Base-by-base conservation (phyloP, 768 basidiomycete species). In the Sporobolomyces roseus region DNA sequence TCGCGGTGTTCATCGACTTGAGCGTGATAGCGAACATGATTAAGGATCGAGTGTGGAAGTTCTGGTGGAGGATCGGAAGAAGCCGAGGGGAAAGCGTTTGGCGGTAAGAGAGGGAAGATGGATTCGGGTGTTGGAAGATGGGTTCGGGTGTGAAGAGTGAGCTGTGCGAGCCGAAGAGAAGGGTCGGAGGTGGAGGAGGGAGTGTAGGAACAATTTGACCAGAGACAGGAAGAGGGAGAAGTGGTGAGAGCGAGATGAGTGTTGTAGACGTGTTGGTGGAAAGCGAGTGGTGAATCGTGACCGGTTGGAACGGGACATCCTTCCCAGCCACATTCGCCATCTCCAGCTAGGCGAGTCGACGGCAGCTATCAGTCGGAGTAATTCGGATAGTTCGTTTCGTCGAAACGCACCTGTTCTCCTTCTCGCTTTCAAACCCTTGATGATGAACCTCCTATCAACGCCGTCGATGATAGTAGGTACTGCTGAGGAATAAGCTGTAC, bases 401-500 rank as follows among this genome's bases (percentile, higher is more conserved):
- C n/a, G n/a, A n/a, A n/a, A n/a, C 69, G 38, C 36, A 72, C 70
- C 52, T 4, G 51, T 29, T 16, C 65, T 50, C 19, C 66, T 86
- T 63, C 85, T 82, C 61, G 88, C 80, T 66, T 87, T 85, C 49
- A 97, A 88, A 9, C 93, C 93, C 43, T 87, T 87, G 54, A 99
- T 91, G 45, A 99, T 83, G 75, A 94, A 99, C 61, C 85, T 83
- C 72, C 87, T 60, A 5, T 45, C 87, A 6, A n/a, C n/a, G 0
- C 53, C 61, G n/a, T 66, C 64, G 13, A 90, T 82, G 27, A 93
- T 90, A 86, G 91, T 91, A 1, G 93, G 91, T 73, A 87, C 85
- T 0, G 92, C 91, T 54, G 86, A 84, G 9, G 90, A 88, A 75
- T 92, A 94, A 32, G 93, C 88, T 14, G 85, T 80, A 55, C 85